Evolutionary conservation across 257 asterid species (phyloP), one percentile per base, ranked within the genome.

Genomic region (Solanum rostratum): DNA sequence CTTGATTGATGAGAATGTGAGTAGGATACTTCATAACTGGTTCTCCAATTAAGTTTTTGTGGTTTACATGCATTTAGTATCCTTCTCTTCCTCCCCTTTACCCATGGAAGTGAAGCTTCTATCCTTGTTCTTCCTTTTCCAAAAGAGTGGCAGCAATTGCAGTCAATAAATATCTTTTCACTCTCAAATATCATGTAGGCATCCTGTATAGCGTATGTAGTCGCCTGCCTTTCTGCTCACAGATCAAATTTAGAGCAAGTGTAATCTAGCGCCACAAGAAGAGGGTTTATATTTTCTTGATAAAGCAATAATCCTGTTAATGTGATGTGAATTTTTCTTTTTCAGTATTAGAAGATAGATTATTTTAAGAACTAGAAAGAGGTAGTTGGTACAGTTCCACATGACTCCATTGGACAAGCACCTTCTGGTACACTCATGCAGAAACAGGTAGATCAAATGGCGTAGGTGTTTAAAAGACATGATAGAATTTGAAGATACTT

Each of bases 1-100:
- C 91, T 87, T 92, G 88, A 88, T 92, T 83, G 99, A 96, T 88
- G 82, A 54, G 85, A 0, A 86, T 43, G 99, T 97, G 89, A 92
- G 99, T 92, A 43, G 81, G 24, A 78, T 46, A 78, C 63, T 84
- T 81, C 53, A 74, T 33, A 55, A 81, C 82, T 50, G 27, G 63
- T 50, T 76, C 82, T 76, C 62, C 27, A 4, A 27, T 50, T 16
- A 50, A 27, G 13, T 30, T 50, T 29, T 46, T 50, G 82, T 78
- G 63, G 29, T 78, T 50, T 50, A 4, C 65, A 50, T 78, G 82
- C 43, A 3, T 50, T 27, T 2, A 50, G 27, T 50, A 29, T 14
- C 46, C 65, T 78, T 78, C 63, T 50, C 19, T 29, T 50, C 46
- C 19, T 78, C 50, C 46, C 63, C 52, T 78, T 50, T 78, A 78